phyloP scores from a whole-genome alignment of 73 alveolate species.

The Paramecium pentaurelia region DNA sequence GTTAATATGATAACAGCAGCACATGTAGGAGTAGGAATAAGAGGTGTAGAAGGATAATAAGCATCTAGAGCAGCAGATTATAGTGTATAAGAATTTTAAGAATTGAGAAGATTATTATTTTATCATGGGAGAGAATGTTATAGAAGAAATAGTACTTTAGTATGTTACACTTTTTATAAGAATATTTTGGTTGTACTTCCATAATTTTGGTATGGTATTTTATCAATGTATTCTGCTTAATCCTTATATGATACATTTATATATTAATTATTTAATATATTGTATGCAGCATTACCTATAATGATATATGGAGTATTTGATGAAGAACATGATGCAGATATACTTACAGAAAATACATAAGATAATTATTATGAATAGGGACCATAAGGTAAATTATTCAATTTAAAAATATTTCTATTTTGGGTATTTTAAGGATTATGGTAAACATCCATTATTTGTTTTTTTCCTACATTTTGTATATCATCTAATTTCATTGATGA shows the following conservation, averaged over 20 bases:
- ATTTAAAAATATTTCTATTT: conserved; percentile 13
- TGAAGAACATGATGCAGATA: conserved; percentile 64
- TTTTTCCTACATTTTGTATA: conserved; percentile 9
- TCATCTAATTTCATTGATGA: conserved; percentile 9
- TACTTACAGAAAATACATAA: neutral
- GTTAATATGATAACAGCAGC: conserved; percentile 96
- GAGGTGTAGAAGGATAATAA: conserved; percentile 92
- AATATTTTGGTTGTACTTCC: conserved; percentile 86
- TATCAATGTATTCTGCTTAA: conserved; percentile 85
- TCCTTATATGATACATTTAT: conserved; percentile 88
- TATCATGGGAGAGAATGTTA: conserved; percentile 95
- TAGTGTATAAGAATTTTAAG: conserved; percentile 81
- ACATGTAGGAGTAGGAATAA: conserved; percentile 95
- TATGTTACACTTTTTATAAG: conserved; percentile 84
- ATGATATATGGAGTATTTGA: conserved; percentile 92
- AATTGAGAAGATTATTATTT: conserved; percentile 82
- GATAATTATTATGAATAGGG: conserved; percentile 48
- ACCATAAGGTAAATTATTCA: conserved; percentile 32
- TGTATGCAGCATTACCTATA: conserved; percentile 87
- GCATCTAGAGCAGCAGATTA: conserved; percentile 95
- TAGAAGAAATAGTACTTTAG: conserved; percentile 84
- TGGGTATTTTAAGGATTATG: conserved; percentile 51
- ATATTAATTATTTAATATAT: conserved; percentile 88
- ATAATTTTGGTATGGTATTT: conserved; percentile 78
- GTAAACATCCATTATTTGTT: conserved; percentile 35